A percentile compares a stretch with the other conserved stretches of the same genome.
These are phyloP conservation scores for Aspergillus nanangensis DNA, from an alignment of 495 filamentous ascomycete genomes.

Conservation along the genomic window DNA sequence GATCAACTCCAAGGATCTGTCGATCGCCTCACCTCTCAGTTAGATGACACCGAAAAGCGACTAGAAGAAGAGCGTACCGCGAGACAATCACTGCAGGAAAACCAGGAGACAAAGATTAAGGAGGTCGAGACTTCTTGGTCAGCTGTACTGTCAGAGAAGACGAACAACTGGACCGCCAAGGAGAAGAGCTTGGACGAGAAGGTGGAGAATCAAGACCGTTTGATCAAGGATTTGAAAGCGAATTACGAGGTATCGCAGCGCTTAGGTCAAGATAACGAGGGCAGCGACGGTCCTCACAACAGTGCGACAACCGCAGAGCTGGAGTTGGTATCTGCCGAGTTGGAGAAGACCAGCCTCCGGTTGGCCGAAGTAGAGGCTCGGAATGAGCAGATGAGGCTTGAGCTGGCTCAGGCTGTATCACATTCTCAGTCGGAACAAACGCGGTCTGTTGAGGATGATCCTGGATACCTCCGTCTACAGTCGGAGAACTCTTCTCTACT, in stretches of 20 bases:
- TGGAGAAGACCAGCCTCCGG: conserved; percentile 83
- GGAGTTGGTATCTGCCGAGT: conserved; percentile 84
- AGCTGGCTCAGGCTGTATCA: conserved; percentile 84
- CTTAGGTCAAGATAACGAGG: conserved; percentile 66
- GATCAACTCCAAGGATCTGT: conserved; percentile 77
- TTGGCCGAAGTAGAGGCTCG: conserved; percentile 89
- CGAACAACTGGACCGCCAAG: conserved; percentile 93
- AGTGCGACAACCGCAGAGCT: conserved; percentile 83
- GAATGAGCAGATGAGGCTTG: conserved; percentile 88
- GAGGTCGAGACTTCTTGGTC: conserved; percentile 89
- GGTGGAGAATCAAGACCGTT: conserved; percentile 85
- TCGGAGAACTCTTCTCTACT: conserved; percentile 91
- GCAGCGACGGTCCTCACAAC: conserved; percentile 46
- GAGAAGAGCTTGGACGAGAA: conserved; percentile 91
- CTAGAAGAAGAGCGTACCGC: conserved; percentile 69
- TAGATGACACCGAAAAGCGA: conserved; percentile 77
- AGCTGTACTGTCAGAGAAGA: conserved; percentile 89
- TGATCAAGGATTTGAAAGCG: conserved; percentile 92
- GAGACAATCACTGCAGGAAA: conserved; percentile 70
- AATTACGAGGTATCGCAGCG: conserved; percentile 96
- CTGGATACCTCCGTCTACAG: conserved; percentile 74
- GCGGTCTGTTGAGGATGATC: conserved; percentile 73
- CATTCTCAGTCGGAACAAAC: conserved; percentile 57
- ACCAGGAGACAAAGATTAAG: conserved; percentile 69
- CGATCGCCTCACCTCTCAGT: conserved; percentile 76